Evolutionary conservation across 345 rosid species (phyloP).

Genomic region (Boechera divaricarpa): DNA sequence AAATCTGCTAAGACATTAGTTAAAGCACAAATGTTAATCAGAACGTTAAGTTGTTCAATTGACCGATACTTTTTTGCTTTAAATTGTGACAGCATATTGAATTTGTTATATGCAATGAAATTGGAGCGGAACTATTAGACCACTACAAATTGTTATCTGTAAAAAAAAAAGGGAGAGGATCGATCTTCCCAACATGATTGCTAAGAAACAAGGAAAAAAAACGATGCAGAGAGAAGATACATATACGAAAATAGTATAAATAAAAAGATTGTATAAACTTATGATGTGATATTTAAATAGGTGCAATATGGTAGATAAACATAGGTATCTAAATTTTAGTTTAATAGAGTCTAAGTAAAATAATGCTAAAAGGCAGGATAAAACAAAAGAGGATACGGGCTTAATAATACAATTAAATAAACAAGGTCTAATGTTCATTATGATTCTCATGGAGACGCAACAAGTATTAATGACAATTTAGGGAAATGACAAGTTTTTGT

Average conservation of each 20-base stretch:
- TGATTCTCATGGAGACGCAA: constrained; percentile 25
- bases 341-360: background rate
- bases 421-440: constrained; percentile 13
- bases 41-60: background rate
- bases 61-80: background rate
- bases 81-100: no score
- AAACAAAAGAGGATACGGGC: constrained; percentile 14
- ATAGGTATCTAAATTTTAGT: background rate
- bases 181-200: background rate
- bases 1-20: no score
- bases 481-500: background rate
- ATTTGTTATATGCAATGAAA: no score
- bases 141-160: no score
- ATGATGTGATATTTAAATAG: background rate
- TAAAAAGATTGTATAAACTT: background rate
- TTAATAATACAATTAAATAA: constrained; percentile 18
- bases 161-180: background rate
- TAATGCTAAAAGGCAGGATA: constrained; percentile 1
- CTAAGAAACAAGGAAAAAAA: background rate
- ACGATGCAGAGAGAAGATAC: background rate
- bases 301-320: background rate
- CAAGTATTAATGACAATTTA: constrained; percentile 19
- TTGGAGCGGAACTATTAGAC: no score
- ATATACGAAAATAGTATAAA: background rate
- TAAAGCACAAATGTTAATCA: no score